A percentile compares a stretch with the other conserved stretches of the same genome.
phyloP scores from a whole-genome alignment of 2,329 filamentous ascomycete species.

The Karstenula rhodostoma region DNA sequence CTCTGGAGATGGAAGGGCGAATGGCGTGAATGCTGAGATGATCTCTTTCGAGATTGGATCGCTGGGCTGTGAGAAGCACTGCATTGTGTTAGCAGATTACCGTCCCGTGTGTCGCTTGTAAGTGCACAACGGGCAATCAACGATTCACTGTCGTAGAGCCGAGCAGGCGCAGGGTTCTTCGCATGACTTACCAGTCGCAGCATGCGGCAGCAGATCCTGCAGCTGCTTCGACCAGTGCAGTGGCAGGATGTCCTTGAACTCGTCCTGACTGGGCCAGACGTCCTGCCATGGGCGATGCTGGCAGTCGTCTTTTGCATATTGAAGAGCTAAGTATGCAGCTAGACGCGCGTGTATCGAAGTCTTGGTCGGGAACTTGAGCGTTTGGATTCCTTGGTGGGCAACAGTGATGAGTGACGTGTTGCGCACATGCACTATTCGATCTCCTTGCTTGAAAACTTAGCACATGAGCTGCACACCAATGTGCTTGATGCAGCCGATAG shows the following conservation, averaged over 20 bases:
- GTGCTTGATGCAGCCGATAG: not conserved
- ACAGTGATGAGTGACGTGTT: slow-evolving; percentile 68
- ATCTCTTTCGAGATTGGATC: slow-evolving; percentile 60
- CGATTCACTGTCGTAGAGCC: not conserved
- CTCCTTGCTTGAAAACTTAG: slow-evolving; percentile 59
- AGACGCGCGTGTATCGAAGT: slow-evolving; percentile 75
- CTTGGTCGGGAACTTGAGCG: slow-evolving; percentile 59
- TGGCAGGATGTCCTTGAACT: slow-evolving; percentile 67
- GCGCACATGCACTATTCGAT: slow-evolving; percentile 72
- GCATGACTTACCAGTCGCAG: slow-evolving; percentile 39
- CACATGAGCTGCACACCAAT: not conserved
- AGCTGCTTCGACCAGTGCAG: slow-evolving; percentile 60
- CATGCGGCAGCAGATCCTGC: slow-evolving; percentile 50
- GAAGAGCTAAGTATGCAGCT: slow-evolving; percentile 70
- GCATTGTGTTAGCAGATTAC: slow-evolving; percentile 10
- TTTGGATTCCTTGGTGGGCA: slow-evolving; percentile 62
- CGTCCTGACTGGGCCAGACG: slow-evolving; percentile 69
- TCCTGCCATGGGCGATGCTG: slow-evolving; percentile 66
- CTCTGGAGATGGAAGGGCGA: slow-evolving; percentile 54
- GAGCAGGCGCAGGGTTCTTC: no score
- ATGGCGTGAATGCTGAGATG: slow-evolving; percentile 56
- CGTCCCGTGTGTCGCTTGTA: not conserved
- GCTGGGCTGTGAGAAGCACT: slow-evolving; percentile 64
- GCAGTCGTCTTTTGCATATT: slow-evolving; percentile 51
- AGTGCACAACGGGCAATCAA: not conserved